phyloP scores from a whole-genome alignment of 192 early-diverging fungal species.

The Podila epigama region DNA sequence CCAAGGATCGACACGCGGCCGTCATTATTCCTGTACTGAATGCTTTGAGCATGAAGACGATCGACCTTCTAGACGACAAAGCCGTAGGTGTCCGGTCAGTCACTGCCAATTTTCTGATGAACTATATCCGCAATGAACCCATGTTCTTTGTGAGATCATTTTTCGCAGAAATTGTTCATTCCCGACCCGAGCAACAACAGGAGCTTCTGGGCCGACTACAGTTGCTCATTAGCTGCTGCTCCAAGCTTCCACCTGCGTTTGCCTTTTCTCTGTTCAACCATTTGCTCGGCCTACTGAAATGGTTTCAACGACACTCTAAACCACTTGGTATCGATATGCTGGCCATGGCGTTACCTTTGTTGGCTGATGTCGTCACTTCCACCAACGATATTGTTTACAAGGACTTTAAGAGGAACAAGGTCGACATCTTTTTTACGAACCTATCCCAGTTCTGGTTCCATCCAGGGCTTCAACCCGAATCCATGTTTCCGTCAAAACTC shows the following conservation, averaged over 20 bases:
- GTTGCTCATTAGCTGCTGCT: constrained; percentile 53
- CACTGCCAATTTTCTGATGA: constrained; percentile 50
- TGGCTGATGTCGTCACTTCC: constrained; percentile 58
- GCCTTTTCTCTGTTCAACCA: constrained; percentile 61
- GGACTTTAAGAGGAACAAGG: constrained; percentile 66
- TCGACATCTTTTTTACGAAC: constrained; percentile 57
- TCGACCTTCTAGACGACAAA: constrained; percentile 60
- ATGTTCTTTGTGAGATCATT: constrained; percentile 59
- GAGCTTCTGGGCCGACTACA: constrained; percentile 53
- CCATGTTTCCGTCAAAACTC: constrained; percentile 58
- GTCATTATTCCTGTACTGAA: constrained; percentile 55
- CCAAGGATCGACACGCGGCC: constrained; percentile 37
- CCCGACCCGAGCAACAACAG: constrained; percentile 35
- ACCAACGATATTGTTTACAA: constrained; percentile 59
- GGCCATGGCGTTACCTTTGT: constrained; percentile 50
- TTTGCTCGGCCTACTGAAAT: constrained; percentile 63
- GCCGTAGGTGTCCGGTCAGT: constrained; percentile 55
- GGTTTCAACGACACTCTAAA: constrained; percentile 57
- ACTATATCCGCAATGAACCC: constrained; percentile 64
- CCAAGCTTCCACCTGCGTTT: constrained; percentile 60
- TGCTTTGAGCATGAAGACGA: constrained; percentile 50
- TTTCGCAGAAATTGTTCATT: constrained; percentile 56
- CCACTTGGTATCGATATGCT: constrained; percentile 48
- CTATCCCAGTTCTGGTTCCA: constrained; percentile 64
- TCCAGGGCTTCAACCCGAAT: constrained; percentile 44